phyloP scores from a whole-genome alignment of 305 asterid genomes.

The Fraxinus dipetala region DNA sequence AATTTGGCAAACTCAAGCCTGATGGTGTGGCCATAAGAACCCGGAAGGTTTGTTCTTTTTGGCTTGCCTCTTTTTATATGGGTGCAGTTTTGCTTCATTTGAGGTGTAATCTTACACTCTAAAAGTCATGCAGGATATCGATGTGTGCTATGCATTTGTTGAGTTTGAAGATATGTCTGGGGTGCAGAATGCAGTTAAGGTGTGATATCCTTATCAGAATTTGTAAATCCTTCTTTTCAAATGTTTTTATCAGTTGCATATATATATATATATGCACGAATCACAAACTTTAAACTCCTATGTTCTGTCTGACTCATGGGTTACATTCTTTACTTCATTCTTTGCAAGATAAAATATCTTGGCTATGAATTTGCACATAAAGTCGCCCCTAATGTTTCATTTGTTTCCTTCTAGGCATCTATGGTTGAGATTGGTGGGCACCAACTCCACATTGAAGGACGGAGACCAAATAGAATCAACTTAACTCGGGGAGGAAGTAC shows the following conservation, averaged over 20 bases:
- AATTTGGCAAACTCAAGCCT: constrained; percentile 76
- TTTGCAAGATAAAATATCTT: not conserved
- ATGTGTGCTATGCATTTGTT: constrained; percentile 93
- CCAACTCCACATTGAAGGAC: constrained; percentile 83
- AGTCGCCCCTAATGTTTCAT: constrained; percentile 9
- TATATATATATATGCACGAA: no score
- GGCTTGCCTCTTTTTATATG: constrained; percentile 5
- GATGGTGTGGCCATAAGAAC: constrained; percentile 98
- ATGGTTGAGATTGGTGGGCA: constrained; percentile 68
- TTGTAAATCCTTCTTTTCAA: not conserved
- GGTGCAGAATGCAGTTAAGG: constrained; percentile 95
- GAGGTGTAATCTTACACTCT: constrained; percentile 6
- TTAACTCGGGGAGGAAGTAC: constrained; percentile 73
- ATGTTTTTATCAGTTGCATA: not conserved
- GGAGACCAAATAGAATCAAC: constrained; percentile 76
- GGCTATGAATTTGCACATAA: not conserved
- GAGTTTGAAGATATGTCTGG: constrained; percentile 86
- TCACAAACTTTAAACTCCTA: not conserved
- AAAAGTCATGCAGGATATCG: constrained; percentile 69
- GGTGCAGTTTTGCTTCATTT: not conserved
- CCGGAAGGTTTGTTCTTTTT: constrained; percentile 67
- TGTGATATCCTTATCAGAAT: constrained; percentile 27
- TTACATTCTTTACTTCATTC: not conserved
- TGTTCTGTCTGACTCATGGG: not conserved
- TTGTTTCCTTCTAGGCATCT: constrained; percentile 60